phyloP scores from a whole-genome alignment of 306 rosid species.

The Rosa multiflora region DNA sequence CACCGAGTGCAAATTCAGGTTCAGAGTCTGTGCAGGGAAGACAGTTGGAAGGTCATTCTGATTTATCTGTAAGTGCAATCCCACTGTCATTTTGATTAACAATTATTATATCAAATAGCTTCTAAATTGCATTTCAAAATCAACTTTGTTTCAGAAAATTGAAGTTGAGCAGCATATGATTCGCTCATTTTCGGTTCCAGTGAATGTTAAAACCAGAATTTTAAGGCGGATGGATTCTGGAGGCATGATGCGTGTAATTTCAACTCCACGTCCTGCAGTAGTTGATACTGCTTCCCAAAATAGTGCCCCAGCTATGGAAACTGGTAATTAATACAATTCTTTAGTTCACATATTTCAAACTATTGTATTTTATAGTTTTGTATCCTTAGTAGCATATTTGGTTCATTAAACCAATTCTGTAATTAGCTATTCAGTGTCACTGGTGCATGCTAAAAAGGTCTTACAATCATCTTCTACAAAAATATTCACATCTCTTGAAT shows the following conservation, averaged over 20 bases:
- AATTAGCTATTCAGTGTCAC: neutral
- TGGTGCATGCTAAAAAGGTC: neutral
- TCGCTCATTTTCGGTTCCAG: constrained; percentile 85
- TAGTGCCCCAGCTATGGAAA: constrained; percentile 45
- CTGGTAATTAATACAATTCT: constrained; percentile 35
- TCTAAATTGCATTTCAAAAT: constrained; percentile 10
- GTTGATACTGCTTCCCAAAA: constrained; percentile 37
- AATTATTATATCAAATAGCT: neutral
- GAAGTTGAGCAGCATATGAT: constrained; percentile 55
- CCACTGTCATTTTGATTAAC: neutral
- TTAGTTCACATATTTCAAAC: neutral
- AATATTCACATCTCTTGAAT: neutral
- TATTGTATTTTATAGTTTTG: too few species aligned
- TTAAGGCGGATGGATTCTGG: constrained; percentile 57
- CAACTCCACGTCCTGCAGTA: constrained; percentile 43
- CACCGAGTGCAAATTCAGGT: constrained; percentile 55
- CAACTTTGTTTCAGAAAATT: constrained; percentile 42
- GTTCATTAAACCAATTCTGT: neutral
- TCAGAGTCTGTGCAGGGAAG: constrained; percentile 37
- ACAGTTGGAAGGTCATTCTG: constrained; percentile 38
- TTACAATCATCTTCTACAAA: neutral
- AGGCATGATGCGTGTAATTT: constrained; percentile 72
- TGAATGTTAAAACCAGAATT: constrained; percentile 43
- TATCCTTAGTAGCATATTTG: neutral
- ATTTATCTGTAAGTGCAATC: constrained; percentile 43